These are phyloP conservation scores for Oemleria cerasiformis DNA, from an alignment of 306 rosid species.

Conservation along the genomic window DNA sequence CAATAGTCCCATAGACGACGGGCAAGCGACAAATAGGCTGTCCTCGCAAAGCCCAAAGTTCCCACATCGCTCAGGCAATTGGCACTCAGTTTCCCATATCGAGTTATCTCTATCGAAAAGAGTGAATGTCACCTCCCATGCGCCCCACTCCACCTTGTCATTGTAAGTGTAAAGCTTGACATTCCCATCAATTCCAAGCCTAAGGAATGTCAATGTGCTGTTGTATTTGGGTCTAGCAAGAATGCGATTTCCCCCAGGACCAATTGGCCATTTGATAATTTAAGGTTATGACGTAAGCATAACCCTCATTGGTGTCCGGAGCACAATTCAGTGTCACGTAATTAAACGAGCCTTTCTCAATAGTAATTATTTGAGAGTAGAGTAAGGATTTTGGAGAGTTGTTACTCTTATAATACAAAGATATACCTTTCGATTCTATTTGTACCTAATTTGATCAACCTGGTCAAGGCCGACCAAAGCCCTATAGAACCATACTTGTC, in stretches of 20 bases:
- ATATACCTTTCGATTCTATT: constrained; percentile 19
- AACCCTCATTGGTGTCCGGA: constrained; percentile 1
- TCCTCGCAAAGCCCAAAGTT: constrained; percentile 61
- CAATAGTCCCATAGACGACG: constrained; percentile 39
- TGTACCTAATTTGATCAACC: no score
- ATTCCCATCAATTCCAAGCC: constrained; percentile 64
- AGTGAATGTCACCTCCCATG: constrained; percentile 45
- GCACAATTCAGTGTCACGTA: constrained; percentile 26
- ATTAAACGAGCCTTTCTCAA: background rate
- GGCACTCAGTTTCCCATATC: constrained; percentile 46
- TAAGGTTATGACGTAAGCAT: constrained; percentile 25
- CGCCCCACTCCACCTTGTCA: constrained; percentile 36
- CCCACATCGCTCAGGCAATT: constrained; percentile 53
- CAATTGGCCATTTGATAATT: constrained; percentile 17
- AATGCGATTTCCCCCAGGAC: constrained; percentile 1
- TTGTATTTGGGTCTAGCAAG: constrained; percentile 50
- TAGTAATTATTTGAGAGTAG: constrained; percentile 17
- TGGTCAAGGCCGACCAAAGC: no score
- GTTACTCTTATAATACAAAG: constrained; percentile 26
- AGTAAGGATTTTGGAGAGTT: constrained; percentile 39
- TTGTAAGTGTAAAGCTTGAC: constrained; percentile 43
- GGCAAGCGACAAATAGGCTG: constrained; percentile 67
- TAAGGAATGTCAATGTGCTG: constrained; percentile 39
- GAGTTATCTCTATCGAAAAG: constrained; percentile 41
- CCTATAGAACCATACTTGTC: no score